These are phyloP conservation scores for Erucastrum elatum DNA, from an alignment of 345 rosid genomes.

Conservation along the genomic window DNA sequence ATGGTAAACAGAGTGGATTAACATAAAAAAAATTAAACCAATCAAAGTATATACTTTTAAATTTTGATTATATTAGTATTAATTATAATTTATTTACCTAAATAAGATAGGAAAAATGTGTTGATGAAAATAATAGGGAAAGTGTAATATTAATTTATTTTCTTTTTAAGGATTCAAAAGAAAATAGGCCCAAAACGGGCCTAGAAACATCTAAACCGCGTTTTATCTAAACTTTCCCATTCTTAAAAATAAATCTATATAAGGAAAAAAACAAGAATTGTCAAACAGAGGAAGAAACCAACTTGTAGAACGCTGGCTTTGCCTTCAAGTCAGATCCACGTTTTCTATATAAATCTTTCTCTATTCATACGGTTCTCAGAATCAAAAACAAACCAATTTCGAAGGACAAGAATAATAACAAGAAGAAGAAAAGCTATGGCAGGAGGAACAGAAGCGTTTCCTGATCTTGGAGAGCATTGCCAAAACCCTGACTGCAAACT, in stretches of 20 bases:
- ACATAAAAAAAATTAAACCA: background rate
- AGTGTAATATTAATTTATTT: background rate
- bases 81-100: too few species aligned
- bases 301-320: conserved; percentile 45
- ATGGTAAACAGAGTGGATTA: background rate
- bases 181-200: conserved; percentile 9
- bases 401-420: background rate
- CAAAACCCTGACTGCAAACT: conserved; percentile 68
- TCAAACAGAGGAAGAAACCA: conserved; percentile 27
- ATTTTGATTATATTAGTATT: too few species aligned
- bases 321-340: conserved; percentile 43
- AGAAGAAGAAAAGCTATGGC: conserved; percentile 26
- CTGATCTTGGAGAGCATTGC: conserved; percentile 76
- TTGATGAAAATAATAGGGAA: too few species aligned
- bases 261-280: conserved; percentile 19
- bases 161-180: background rate
- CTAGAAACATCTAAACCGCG: conserved; percentile 37
- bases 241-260: background rate
- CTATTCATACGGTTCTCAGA: background rate
- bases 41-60: background rate
- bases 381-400: conserved; percentile 11
- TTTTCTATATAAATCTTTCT: conserved; percentile 9
- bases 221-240: background rate
- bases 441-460: conserved; percentile 88
- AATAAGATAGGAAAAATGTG: too few species aligned